Percentiles rank a stretch among this genome's conserved stretches.
Evolutionary conservation across 202 grass and related monocot genomes (phyloP).

Genomic region (Carex sylvatica): DNA sequence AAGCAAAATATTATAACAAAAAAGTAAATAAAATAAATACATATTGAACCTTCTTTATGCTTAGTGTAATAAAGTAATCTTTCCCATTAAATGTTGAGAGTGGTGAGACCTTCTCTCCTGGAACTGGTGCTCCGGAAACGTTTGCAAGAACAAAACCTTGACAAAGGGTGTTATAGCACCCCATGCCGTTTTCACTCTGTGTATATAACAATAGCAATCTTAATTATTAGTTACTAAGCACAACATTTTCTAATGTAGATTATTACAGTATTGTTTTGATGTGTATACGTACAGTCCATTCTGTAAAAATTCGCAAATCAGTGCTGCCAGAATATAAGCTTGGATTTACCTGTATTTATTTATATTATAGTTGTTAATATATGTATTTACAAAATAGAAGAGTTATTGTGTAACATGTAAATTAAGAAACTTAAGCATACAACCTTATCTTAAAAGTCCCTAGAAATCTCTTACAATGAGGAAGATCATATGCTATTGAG

Average conservation of each 20-base stretch:
- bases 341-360: slow-evolving; percentile 15
- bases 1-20: too few relatives aligned
- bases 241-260: background rate
- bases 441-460: too few relatives aligned
- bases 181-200: background rate
- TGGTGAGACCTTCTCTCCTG: background rate
- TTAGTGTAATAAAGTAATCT: slow-evolving; percentile 16
- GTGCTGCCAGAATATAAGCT: slow-evolving; percentile 15
- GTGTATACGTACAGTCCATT: background rate
- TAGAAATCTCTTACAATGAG: too few relatives aligned
- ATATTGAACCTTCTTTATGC: slow-evolving; percentile 8
- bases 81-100: slow-evolving; percentile 1
- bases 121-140: background rate
- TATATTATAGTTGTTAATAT: background rate
- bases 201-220: background rate
- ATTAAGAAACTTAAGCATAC: too few relatives aligned
- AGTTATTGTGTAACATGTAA: too few relatives aligned
- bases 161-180: background rate
- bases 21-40: too few relatives aligned
- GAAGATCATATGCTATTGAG: too few relatives aligned
- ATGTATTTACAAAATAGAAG: too few relatives aligned
- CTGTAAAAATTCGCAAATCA: slow-evolving; percentile 6
- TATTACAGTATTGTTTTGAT: background rate
- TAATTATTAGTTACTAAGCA: background rate
- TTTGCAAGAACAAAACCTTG: slow-evolving; percentile 16